Evolutionary conservation across 2,329 filamentous ascomycete species (phyloP), one percentile per base, ranked within the genome.

Genomic region (Pseudocercospora vitis): DNA sequence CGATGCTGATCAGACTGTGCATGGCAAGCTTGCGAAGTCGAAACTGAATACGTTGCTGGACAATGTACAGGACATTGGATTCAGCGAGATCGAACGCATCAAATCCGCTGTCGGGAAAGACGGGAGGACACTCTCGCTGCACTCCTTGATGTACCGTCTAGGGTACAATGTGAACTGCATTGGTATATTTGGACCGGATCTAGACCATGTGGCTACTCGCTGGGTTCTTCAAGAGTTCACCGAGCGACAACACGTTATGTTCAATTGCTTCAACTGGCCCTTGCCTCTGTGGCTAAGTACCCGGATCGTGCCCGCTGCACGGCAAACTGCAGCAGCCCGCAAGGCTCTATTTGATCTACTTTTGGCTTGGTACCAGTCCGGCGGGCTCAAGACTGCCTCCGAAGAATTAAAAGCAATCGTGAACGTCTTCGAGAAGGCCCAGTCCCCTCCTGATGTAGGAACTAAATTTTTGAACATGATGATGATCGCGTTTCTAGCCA

Each of bases 381-480:
- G 49, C 6, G 49, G 49, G 7, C 14, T 46, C 23, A 46, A 32
- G 14, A 46, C 24, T 2, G 42, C 42, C 21, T 46, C 42, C 24
- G 42, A 46, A n/a, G 42, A 46, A 14, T 29, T 29, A 26, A 32
- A 46, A 16, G 42, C 42, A 14, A 52, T 52, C 24, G 37, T 52
- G 7, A 24, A 16, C n/a, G 49, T 52, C 3, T 52, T 52, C 31
- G 49, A 53, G 21, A 24, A 32, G 19, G 46, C 45, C 11, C 24
- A 44, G 7, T 32, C 32, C 7, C 51, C 51, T 2, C 45, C 51
- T 16, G 51, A 53, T 18, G n/a, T 53, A 7, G 45, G 32, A 7
- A 47, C 28, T 19, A 53, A 53, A 26, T 53, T 53, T 33, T 21
- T 53, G 18, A 53, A 49, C 16, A 53, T 53, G 51, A 48, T 53